A percentile compares a stretch with the other conserved stretches of the same genome.
These are phyloP conservation scores for Trichoderma reesei DNA, from an alignment of 495 filamentous ascomycete genomes.

Conservation along the genomic window DNA sequence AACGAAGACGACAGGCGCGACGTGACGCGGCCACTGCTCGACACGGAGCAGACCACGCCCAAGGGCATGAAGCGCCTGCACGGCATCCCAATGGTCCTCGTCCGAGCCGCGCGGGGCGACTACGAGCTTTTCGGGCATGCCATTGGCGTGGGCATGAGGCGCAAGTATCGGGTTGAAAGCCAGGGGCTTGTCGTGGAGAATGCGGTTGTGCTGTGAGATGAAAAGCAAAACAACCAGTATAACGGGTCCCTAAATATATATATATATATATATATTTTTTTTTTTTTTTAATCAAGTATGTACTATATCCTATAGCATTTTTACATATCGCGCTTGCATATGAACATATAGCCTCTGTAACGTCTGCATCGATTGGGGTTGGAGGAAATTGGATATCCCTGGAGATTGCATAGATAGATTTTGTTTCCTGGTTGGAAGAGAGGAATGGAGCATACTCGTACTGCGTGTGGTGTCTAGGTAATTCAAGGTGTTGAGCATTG, in stretches of 20 bases:
- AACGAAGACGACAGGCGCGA: slow-evolving; percentile 20
- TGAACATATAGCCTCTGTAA: no score
- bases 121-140: slow-evolving; percentile 53
- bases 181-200: slow-evolving; percentile 73
- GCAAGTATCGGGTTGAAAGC: slow-evolving; percentile 71
- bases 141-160: slow-evolving; percentile 56
- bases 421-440: no score
- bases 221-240: no score
- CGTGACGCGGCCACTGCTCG: slow-evolving; percentile 60
- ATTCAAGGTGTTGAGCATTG: no score
- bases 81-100: slow-evolving; percentile 76
- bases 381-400: not conserved
- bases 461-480: no score
- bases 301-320: no score
- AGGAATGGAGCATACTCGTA: no score
- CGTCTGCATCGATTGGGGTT: no score
- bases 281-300: no score
- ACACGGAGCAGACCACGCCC: slow-evolving; percentile 61
- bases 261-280: not conserved
- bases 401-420: not conserved
- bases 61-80: slow-evolving; percentile 63
- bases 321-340: no score
- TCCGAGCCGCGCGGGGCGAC: slow-evolving; percentile 61
- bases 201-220: slow-evolving; percentile 55
- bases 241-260: no score